Percentiles rank a stretch among this genome's conserved stretches.
phyloP scores from a whole-genome alignment of 78 protist genomes.

The Isochrysis galbana region DNA sequence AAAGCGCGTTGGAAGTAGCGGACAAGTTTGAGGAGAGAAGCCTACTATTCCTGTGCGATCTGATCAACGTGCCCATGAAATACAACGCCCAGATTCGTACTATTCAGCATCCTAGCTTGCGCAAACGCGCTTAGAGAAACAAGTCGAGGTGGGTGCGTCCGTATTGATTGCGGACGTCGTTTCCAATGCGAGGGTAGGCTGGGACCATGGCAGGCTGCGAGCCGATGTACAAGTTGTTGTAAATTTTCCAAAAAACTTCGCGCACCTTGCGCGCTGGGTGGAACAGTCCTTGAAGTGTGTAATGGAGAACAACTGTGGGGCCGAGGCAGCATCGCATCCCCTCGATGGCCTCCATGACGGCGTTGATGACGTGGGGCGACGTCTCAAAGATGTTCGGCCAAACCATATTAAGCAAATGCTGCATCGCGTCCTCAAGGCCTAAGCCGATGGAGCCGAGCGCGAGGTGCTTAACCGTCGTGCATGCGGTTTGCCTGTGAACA shows the following conservation, averaged over 20 bases:
- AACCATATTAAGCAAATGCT: constrained; percentile 94
- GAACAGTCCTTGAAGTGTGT: constrained; percentile 71
- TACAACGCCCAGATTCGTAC: no score
- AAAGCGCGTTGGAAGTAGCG: no score
- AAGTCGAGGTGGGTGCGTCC: constrained; percentile 20
- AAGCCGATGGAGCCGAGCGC: constrained; percentile 86
- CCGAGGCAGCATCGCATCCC: constrained; percentile 94
- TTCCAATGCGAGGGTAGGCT: constrained; percentile 57
- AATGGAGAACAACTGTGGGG: constrained; percentile 80
- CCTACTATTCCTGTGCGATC: no score
- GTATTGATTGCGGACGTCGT: constrained; percentile 41
- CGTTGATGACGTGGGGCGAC: constrained; percentile 96
- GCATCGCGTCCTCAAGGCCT: constrained; percentile 93
- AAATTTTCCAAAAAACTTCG: constrained; percentile 96
- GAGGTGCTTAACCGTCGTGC: constrained; percentile 72
- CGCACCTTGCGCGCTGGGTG: constrained; percentile 91
- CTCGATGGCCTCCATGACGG: constrained; percentile 96
- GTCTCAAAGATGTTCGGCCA: constrained; percentile 99
- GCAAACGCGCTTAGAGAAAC: constrained; percentile 29
- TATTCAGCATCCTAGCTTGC: no score
- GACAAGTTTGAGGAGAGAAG: no score
- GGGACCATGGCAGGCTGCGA: constrained; percentile 62
- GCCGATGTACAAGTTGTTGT: constrained; percentile 91
- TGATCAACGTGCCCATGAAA: no score
- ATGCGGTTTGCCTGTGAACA: constrained; percentile 97